Base-by-base conservation (phyloP, 441 rosid species). In the Daphne laureola region DNA sequence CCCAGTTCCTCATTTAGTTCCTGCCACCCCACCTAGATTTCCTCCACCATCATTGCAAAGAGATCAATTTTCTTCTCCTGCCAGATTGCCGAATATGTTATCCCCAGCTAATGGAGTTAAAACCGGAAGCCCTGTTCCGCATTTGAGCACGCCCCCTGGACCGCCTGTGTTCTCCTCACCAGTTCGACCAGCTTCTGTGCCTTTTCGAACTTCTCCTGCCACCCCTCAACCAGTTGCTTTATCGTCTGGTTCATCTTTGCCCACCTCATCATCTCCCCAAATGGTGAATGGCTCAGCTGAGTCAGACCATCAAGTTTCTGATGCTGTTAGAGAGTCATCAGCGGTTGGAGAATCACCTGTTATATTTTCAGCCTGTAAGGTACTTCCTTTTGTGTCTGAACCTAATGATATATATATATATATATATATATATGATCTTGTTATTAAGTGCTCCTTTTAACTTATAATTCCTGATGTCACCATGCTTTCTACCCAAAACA, bases 161-260 rank as follows among this genome's bases (percentile, higher is more conserved):
- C 97, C 97, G 62, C 97, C 96, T 12, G 78, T 93, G 23, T 93
- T 93, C 63, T 76, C 70, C 51, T 82, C 97, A 15, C 99, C 99
- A n/a, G 88, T 93, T 49, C 75, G 89, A 49, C 97, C 95, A 44
- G 96, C 99, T 58, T 90, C 95, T 66, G 97, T 87, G 59, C 99
- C 95, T 66, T 85, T 93, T 61, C 86, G 89, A 49, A 82, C 87
- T 43, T 85, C 96, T 11, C 99, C 97, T 35, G 78, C 93, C 64
- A 79, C 89, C 70, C 97, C 93, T 61, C 99, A 85, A 70, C 95
- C 96, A 16, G 70, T 85, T 63, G 96, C 91, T 18, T 82, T 77
- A 67, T 80, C 97, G 48, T 76, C 95, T 0, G 79, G 79, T 57
- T 77, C 87, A 48, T 72, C 92, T 45, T 68, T 93, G 62, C 95